Conservation (phyloP, 805 yeast genomes). For the Metschnikowia dekortorum region DNA sequence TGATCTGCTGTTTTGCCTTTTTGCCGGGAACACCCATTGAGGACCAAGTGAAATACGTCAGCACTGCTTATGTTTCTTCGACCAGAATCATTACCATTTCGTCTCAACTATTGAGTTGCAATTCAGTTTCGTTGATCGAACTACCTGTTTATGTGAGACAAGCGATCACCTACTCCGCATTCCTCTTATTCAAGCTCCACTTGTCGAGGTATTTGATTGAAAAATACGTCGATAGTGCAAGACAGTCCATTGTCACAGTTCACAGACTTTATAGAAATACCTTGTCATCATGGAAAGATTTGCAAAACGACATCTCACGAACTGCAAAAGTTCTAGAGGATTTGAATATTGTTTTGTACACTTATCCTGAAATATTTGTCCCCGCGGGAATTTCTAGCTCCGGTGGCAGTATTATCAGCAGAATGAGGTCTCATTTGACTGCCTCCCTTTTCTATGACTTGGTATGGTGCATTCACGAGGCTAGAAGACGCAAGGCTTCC, state of each 20-base stretch:
- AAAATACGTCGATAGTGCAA: slow-evolving; percentile 77
- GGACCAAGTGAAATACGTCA: slow-evolving; percentile 80
- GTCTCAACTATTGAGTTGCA: slow-evolving; percentile 55
- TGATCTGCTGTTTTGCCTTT: slow-evolving; percentile 86
- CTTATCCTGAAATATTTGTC: slow-evolving; percentile 79
- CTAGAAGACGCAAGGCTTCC: slow-evolving; percentile 59
- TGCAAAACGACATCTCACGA: slow-evolving; percentile 85
- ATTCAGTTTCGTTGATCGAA: slow-evolving; percentile 67
- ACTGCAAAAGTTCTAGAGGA: slow-evolving; percentile 89
- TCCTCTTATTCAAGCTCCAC: slow-evolving; percentile 75
- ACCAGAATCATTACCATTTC: slow-evolving; percentile 78
- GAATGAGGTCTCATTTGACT: slow-evolving; percentile 89
- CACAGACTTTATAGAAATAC: slow-evolving; percentile 85
- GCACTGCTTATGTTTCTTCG: slow-evolving; percentile 73
- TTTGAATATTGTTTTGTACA: slow-evolving; percentile 77
- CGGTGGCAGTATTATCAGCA: slow-evolving; percentile 55
- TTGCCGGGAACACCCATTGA: slow-evolving; percentile 85
- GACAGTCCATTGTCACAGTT: slow-evolving; percentile 91
- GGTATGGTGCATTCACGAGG: slow-evolving; percentile 94
- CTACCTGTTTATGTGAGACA: slow-evolving; percentile 84
- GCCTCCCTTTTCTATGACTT: slow-evolving; percentile 88
- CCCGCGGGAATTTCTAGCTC: slow-evolving; percentile 15
- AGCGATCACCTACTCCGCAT: slow-evolving; percentile 75
- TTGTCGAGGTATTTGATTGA: slow-evolving; percentile 69
- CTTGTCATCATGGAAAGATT: slow-evolving; percentile 85